Conservation (phyloP, 73 alveolate species). For the Stentor coeruleus region DNA sequence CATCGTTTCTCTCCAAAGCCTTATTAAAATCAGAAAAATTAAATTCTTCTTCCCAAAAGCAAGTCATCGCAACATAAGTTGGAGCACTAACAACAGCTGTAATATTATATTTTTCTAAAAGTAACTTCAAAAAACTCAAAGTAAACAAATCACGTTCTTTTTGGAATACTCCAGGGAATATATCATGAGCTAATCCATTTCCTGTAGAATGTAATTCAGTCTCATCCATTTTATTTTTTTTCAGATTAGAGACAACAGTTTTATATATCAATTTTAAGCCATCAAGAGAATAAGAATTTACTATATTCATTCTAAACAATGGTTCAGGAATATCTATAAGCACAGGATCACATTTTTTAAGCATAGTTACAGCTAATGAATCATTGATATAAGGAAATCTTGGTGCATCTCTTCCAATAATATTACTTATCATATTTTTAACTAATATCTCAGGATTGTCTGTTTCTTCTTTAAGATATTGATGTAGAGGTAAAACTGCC, state of each 20-base stretch:
- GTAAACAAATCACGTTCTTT: background rate
- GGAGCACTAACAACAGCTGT: background rate
- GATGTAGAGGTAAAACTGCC: background rate
- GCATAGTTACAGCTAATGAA: background rate
- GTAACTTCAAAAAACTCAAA: background rate
- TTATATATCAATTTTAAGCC: background rate
- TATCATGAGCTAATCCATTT: background rate
- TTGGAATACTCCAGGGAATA: background rate
- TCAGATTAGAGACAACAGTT: background rate
- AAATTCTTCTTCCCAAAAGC: background rate
- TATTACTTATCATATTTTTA: too few relatives aligned
- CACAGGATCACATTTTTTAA: background rate
- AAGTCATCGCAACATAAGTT: background rate
- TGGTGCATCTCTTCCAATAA: background rate
- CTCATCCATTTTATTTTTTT: background rate
- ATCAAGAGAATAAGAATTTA: background rate
- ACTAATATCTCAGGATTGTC: background rate
- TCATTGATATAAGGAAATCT: background rate
- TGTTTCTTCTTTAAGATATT: background rate
- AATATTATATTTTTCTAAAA: background rate
- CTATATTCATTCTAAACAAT: background rate
- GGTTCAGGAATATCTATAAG: background rate
- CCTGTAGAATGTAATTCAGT: background rate
- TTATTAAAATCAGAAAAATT: background rate
- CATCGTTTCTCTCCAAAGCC: background rate